Evolutionary conservation across 2,329 filamentous ascomycete species (phyloP).

Genomic region (Penicillium capsulatum): DNA sequence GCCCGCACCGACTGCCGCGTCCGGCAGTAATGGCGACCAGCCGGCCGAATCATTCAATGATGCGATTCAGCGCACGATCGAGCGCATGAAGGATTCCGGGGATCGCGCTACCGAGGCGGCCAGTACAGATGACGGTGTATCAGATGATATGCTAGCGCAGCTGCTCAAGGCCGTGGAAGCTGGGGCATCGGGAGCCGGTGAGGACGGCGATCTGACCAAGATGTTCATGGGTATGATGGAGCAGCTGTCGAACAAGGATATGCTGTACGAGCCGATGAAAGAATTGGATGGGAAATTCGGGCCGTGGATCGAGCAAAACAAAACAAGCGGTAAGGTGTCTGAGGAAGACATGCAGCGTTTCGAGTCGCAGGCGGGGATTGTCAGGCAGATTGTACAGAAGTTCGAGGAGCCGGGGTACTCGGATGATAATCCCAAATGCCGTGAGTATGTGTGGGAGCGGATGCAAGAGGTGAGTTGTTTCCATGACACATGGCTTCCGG

Average conservation of each 20-base stretch:
- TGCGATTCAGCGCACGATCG: conserved; percentile 89
- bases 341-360: conserved; percentile 74
- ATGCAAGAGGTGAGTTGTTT: conserved; percentile 80
- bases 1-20: conserved; percentile 13
- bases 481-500: conserved; percentile 1
- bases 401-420: conserved; percentile 80
- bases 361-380: conserved; percentile 71
- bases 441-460: conserved; percentile 90
- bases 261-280: conserved; percentile 98
- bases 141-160: conserved; percentile 82
- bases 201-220: conserved; percentile 85
- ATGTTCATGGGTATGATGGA: conserved; percentile 99
- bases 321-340: conserved; percentile 53
- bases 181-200: conserved; percentile 52
- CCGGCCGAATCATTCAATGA: conserved; percentile 76
- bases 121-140: conserved; percentile 55
- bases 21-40: conserved; percentile 15
- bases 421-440: conserved; percentile 74
- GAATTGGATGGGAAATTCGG: conserved; percentile 92
- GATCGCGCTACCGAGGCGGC: conserved; percentile 77
- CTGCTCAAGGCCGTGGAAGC: conserved; percentile 84
- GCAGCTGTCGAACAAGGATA: conserved; percentile 96
- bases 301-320: conserved; percentile 78
- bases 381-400: conserved; percentile 79
- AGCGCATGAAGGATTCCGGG: conserved; percentile 87